Evolutionary conservation across 2,329 filamentous ascomycete genomes (phyloP).

Genomic region (Cladosporium phlei): DNA sequence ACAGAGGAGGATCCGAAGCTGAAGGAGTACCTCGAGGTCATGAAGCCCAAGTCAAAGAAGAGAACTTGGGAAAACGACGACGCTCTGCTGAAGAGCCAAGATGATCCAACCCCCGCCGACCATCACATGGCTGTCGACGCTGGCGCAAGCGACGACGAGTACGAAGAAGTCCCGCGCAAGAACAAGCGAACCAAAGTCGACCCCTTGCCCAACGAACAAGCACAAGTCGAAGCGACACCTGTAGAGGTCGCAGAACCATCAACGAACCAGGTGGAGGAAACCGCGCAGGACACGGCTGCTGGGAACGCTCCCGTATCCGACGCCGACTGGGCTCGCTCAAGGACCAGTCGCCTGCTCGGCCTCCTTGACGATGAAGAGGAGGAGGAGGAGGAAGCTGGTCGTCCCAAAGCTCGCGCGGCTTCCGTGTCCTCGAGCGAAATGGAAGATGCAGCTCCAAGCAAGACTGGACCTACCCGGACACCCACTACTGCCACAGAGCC

Average conservation of each 20-base stretch:
- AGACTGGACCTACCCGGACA: background rate
- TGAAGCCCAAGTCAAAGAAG: constrained; percentile 58
- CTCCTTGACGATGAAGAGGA: constrained; percentile 70
- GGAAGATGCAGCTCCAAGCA: background rate
- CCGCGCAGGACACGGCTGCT: background rate
- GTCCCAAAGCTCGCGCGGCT: constrained; percentile 13
- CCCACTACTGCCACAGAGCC: background rate
- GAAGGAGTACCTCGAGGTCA: constrained; percentile 78
- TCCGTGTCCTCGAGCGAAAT: constrained; percentile 1
- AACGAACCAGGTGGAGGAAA: background rate
- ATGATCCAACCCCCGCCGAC: constrained; percentile 15
- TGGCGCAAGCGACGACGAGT: constrained; percentile 59
- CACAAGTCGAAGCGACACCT: background rate
- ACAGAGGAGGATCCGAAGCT: constrained; percentile 65
- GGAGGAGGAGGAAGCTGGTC: constrained; percentile 10
- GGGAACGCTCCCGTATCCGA: constrained; percentile 54
- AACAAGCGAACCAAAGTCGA: constrained; percentile 30
- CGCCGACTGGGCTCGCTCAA: constrained; percentile 85
- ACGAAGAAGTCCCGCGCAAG: constrained; percentile 58
- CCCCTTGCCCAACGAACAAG: background rate
- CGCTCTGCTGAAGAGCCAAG: background rate
- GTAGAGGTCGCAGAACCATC: background rate
- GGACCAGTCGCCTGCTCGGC: constrained; percentile 80
- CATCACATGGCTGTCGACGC: constrained; percentile 15
- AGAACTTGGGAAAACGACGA: constrained; percentile 12